Percentiles rank a stretch among this genome's conserved stretches.
Evolutionary conservation across 306 rosid species (phyloP).

Genomic region (Arachis hypogaea): DNA sequence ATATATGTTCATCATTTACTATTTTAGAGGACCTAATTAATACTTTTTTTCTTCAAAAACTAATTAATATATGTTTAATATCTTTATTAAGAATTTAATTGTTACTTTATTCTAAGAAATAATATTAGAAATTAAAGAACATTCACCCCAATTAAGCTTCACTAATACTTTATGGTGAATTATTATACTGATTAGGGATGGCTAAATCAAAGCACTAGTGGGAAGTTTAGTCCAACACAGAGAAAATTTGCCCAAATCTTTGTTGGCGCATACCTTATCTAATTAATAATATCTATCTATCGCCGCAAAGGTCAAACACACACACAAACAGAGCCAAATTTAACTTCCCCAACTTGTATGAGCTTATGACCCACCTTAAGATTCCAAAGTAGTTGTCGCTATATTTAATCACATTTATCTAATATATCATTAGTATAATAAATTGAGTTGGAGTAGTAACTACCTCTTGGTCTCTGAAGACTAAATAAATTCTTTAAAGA

Average conservation of each 20-base stretch:
- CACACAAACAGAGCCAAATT: conserved; percentile 30
- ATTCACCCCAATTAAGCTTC: conserved; percentile 29
- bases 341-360: conserved; percentile 43
- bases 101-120: no score
- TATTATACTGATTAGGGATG: conserved; percentile 30
- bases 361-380: conserved; percentile 45
- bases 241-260: conserved; percentile 46
- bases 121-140: conserved; percentile 20
- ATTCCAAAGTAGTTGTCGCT: conserved; percentile 40
- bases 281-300: neutral
- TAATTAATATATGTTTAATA: no score
- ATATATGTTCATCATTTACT: no score
- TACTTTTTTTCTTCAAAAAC: no score
- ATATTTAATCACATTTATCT: conserved; percentile 16
- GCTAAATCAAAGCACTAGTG: conserved; percentile 52
- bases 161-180: conserved; percentile 7
- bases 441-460: no score
- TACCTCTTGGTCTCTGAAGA: no score
- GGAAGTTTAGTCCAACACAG: conserved; percentile 46
- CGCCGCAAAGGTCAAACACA: conserved; percentile 54
- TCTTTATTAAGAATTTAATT: no score
- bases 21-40: no score
- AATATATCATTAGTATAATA: no score
- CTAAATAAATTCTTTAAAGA: no score
- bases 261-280: conserved; percentile 38